A percentile compares a stretch with the other conserved stretches of the same genome.
These are phyloP conservation scores for Auricularia sp. DNA, from an alignment of 768 basidiomycete species.

Conservation along the genomic window DNA sequence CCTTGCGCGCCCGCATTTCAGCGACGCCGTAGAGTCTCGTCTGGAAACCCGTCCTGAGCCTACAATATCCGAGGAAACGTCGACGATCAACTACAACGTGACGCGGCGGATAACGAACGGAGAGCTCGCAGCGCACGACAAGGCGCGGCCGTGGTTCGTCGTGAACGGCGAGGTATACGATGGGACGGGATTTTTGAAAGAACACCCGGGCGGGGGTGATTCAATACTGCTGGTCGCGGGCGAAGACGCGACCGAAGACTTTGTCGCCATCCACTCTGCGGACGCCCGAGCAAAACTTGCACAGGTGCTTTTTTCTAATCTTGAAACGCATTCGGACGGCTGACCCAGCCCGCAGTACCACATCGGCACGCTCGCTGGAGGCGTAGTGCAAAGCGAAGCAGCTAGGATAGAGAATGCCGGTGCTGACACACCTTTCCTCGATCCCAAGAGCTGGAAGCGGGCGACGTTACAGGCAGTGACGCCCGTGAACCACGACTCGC, in stretches of 20 bases:
- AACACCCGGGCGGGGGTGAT: constrained; percentile 50
- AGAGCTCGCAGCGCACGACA: constrained; percentile 31
- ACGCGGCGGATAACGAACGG: constrained; percentile 32
- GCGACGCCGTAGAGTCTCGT: constrained; percentile 7
- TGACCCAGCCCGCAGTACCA: constrained; percentile 24
- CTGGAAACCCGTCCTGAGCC: neutral
- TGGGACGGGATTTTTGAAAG: constrained; percentile 37
- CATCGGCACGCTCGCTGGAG: constrained; percentile 36
- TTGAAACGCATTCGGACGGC: constrained; percentile 2
- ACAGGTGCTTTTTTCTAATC: constrained; percentile 18
- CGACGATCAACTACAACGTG: constrained; percentile 38
- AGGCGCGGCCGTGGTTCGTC: constrained; percentile 38
- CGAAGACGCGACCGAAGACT: constrained; percentile 53
- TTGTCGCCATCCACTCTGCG: constrained; percentile 50
- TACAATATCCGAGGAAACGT: constrained; percentile 15
- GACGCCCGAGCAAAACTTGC: constrained; percentile 37
- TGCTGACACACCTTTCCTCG: constrained; percentile 27
- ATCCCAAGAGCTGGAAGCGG: constrained; percentile 38
- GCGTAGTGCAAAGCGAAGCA: neutral
- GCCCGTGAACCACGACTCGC: constrained; percentile 37
- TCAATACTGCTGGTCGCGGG: constrained; percentile 47
- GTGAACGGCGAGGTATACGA: constrained; percentile 48
- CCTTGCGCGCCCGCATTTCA: constrained; percentile 32
- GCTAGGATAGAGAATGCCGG: neutral
- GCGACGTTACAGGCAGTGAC: constrained; percentile 28